A percentile compares a stretch with the other conserved stretches of the same genome.
These are phyloP conservation scores for Pseudopyricularia cyperi DNA, from an alignment of 2,329 filamentous ascomycete species.

Conservation along the genomic window DNA sequence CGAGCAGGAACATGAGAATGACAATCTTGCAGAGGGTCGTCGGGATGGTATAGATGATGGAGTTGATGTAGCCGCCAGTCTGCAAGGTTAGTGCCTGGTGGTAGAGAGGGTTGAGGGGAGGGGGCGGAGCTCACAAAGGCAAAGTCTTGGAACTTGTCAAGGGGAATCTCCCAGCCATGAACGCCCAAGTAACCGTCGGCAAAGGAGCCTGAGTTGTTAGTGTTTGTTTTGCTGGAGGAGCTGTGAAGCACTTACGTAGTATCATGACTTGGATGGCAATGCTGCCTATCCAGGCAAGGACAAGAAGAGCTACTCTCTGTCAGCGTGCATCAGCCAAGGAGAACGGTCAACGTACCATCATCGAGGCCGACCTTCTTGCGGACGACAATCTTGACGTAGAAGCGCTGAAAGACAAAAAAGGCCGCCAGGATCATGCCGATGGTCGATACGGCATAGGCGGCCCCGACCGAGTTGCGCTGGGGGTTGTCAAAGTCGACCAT, in stretches of 20 bases:
- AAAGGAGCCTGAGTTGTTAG: background rate
- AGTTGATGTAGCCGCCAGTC: background rate
- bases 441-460: conserved; percentile 10
- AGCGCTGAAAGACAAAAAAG: conserved; percentile 12
- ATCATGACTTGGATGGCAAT: background rate
- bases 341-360: conserved; percentile 11
- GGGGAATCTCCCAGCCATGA: background rate
- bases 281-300: background rate
- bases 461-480: conserved; percentile 7
- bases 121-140: background rate
- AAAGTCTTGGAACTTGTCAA: background rate
- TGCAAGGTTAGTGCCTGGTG: too few species aligned
- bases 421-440: conserved; percentile 11
- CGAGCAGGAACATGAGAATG: conserved; percentile 4
- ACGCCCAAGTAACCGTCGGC: background rate
- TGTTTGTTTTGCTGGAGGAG: too few species aligned
- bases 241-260: background rate
- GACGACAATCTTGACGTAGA: conserved; percentile 14
- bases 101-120: too few species aligned
- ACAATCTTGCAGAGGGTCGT: conserved; percentile 4
- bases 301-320: background rate
- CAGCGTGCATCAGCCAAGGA: background rate
- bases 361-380: conserved; percentile 13
- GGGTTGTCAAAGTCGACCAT: conserved; percentile 16
- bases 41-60: background rate